Conservation (phyloP, 768 basidiomycete species). For the Lepiota venenata region DNA sequence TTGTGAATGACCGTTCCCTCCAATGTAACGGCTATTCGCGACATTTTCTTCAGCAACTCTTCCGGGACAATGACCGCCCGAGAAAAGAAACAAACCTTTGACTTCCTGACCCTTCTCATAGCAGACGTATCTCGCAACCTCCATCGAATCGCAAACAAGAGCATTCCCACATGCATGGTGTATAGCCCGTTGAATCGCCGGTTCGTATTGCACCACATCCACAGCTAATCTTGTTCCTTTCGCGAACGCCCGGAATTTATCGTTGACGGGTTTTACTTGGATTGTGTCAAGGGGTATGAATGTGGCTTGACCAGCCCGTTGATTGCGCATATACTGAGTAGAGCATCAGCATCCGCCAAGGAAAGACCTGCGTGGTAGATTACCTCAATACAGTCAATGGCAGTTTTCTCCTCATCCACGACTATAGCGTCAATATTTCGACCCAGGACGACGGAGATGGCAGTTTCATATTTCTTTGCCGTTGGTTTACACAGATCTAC, state of each 20-base stretch:
- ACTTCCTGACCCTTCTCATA: constrained; percentile 96
- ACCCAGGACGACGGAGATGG: constrained; percentile 89
- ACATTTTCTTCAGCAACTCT: not conserved
- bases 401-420: constrained; percentile 95
- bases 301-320: constrained; percentile 93
- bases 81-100: constrained; percentile 62
- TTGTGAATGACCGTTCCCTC: constrained; percentile 98
- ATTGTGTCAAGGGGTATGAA: constrained; percentile 99
- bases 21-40: constrained; percentile 80
- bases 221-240: constrained; percentile 85
- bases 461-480: constrained; percentile 86
- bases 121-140: constrained; percentile 84
- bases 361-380: not conserved
- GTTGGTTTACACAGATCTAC: constrained; percentile 95
- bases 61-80: not conserved
- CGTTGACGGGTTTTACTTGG: constrained; percentile 89
- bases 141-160: constrained; percentile 94
- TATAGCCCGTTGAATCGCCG: constrained; percentile 89
- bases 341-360: not conserved
- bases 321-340: constrained; percentile 85
- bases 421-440: constrained; percentile 95
- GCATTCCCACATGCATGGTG: constrained; percentile 96
- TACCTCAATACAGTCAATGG: constrained; percentile 94
- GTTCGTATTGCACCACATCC: constrained; percentile 80
- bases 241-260: constrained; percentile 90